Evolutionary conservation across 768 basidiomycete species (phyloP), one percentile per base, ranked within the genome.

Genomic region (Amanita thiersii): DNA sequence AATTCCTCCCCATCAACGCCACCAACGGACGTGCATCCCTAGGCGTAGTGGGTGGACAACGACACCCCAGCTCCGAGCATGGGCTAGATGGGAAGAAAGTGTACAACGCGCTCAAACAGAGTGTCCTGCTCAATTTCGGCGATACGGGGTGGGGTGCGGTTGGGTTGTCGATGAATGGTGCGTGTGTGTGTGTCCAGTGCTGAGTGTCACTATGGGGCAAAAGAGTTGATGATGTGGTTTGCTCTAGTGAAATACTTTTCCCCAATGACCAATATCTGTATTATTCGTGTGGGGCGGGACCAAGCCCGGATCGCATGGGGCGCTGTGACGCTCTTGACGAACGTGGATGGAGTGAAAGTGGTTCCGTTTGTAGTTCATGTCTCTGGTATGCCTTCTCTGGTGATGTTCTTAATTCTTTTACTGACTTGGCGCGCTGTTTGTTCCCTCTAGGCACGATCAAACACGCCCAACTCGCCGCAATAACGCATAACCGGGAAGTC

Each of bases 91-190:
- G 72, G n/a, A 83, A 78, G 51, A 69, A 73, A 14, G 73, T 92
- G 38, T 87, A 75, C 61, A 57, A 66, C 2, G 79, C 88, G 0
- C 55, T 92, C 23, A 79, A 76, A 52, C 77, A 83, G 52, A 81
- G 78, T 50, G 63, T 88, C 9, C 51, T 86, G 40, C 56, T 57
- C 12, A 79, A 89, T 51, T 92, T 90, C 54, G 90, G 90, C 2
- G 87, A 91, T 54, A 68, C 75, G 0, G 90, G 88, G 3, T 92
- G 88, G 89, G 89, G 89, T 18, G 73, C 81, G 7, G 75, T 92
- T 2, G 83, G 76, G 0, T 56, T 73, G 25, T 83, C 81, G 3
- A 61, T 93, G 44, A 78, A 69, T 15, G 81, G 89, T 86, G 44
- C 31, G 73, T 61, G 17, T 17, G 12, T 18, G 9, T 11, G 12